Percentiles rank a stretch among this genome's conserved stretches.
These are phyloP conservation scores for Cylindrotheca closterium DNA, from an alignment of 108 stramenopile species.

Conservation along the genomic window DNA sequence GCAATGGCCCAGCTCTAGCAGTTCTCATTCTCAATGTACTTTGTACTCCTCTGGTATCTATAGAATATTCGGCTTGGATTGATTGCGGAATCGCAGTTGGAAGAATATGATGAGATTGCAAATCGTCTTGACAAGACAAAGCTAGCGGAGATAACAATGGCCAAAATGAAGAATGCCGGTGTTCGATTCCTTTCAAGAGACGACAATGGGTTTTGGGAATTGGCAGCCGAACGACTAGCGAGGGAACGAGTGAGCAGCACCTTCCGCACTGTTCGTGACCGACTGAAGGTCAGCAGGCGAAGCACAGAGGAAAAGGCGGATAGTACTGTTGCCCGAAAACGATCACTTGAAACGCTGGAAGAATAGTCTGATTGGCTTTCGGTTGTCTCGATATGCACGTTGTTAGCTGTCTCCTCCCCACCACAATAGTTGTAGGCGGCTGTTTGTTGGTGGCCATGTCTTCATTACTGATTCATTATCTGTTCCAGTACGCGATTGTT, in stretches of 20 bases:
- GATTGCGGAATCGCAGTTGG: neutral
- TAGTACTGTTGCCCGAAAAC: neutral
- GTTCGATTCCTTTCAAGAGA: neutral
- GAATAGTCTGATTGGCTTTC: neutral
- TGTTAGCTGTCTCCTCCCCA: neutral
- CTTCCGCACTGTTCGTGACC: neutral
- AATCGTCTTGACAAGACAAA: neutral
- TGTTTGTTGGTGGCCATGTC: neutral
- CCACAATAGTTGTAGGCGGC: neutral
- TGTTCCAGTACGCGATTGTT: too few relatives aligned
- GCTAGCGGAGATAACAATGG: neutral
- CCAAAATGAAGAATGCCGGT: neutral
- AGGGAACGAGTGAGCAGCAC: neutral
- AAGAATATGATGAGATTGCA: neutral
- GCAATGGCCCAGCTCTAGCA: too few relatives aligned
- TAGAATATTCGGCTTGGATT: neutral
- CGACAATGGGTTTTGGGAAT: neutral
- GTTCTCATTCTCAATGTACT: too few relatives aligned
- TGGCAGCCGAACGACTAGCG: neutral
- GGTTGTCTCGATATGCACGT: neutral
- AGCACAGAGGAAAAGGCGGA: neutral
- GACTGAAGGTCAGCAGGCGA: neutral
- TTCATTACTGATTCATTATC: neutral
- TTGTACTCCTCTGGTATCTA: too few relatives aligned
- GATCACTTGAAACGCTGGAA: neutral